Percentiles rank a stretch among this genome's conserved stretches.
Conservation (phyloP, 352 stramenopile genomes). For the Peronospora belbahrii region DNA sequence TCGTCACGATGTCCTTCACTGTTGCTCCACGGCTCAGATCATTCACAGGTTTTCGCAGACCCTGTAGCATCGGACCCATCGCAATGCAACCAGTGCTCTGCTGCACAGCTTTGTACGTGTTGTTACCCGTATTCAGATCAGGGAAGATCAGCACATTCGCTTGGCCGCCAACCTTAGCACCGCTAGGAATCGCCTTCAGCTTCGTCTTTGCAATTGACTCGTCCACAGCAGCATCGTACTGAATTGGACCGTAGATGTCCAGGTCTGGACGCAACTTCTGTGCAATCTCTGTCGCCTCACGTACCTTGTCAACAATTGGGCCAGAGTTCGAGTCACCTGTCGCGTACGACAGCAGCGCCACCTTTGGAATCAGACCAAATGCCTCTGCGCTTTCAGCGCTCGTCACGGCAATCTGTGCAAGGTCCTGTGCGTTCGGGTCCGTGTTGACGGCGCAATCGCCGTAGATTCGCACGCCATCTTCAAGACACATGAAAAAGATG, state of each 20-base stretch:
- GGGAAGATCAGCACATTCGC: slow-evolving; percentile 85
- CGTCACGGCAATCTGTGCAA: slow-evolving; percentile 75
- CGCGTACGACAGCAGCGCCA: too few relatives aligned
- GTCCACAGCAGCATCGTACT: slow-evolving; percentile 67
- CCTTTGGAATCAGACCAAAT: slow-evolving; percentile 75
- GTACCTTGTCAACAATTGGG: too few relatives aligned
- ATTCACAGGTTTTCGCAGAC: slow-evolving; percentile 83
- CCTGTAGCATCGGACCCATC: slow-evolving; percentile 85
- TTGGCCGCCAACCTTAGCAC: slow-evolving; percentile 60
- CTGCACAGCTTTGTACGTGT: slow-evolving; percentile 87
- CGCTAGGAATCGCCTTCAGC: slow-evolving; percentile 52
- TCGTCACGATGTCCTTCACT: slow-evolving; percentile 88
- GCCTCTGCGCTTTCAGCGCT: slow-evolving; percentile 66
- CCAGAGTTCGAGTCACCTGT: too few relatives aligned
- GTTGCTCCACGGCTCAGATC: slow-evolving; percentile 82
- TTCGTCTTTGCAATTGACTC: slow-evolving; percentile 76
- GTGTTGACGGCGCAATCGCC: slow-evolving; percentile 85
- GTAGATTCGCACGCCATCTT: slow-evolving; percentile 74
- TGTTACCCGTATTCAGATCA: slow-evolving; percentile 85
- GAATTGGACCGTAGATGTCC: too few relatives aligned
- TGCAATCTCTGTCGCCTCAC: slow-evolving; percentile 58
- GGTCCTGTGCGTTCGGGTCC: slow-evolving; percentile 56
- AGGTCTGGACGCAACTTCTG: slow-evolving; percentile 55
- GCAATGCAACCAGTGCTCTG: slow-evolving; percentile 68
- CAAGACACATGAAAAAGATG: slow-evolving; percentile 85